Evolutionary conservation across 805 yeast species (phyloP).

Genomic region (Wickerhamomyces xylosicus): DNA sequence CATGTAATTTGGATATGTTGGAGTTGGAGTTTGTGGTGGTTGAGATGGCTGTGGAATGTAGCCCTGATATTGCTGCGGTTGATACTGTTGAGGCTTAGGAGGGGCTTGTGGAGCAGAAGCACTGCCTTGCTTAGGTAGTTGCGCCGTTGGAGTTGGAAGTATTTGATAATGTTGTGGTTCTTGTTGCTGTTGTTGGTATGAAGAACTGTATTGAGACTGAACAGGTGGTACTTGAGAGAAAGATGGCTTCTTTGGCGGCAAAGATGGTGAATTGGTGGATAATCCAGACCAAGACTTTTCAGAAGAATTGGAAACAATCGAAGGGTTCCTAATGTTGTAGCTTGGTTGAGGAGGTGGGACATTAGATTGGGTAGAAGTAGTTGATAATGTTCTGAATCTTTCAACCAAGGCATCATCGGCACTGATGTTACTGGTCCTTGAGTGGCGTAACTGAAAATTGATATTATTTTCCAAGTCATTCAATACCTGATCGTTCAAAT

Average conservation of each 20-base stretch:
- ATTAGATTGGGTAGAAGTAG: slow-evolving; percentile 3
- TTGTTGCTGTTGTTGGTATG: slow-evolving; percentile 2
- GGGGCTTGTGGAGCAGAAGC: too few species aligned
- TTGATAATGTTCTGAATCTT: slow-evolving; percentile 11
- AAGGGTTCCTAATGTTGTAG: slow-evolving; percentile 3
- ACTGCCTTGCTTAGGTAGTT: not conserved
- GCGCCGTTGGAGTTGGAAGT: not conserved
- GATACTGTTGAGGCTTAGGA: not conserved
- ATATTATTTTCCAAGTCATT: slow-evolving; percentile 13
- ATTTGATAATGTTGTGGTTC: not conserved
- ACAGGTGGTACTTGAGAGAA: not conserved
- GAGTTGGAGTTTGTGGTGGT: not conserved
- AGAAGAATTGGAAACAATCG: not conserved
- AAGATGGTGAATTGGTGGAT: slow-evolving; percentile 2
- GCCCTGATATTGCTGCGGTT: not conserved
- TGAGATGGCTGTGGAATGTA: not conserved
- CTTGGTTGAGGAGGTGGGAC: slow-evolving; percentile 7
- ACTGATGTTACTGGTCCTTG: slow-evolving; percentile 3
- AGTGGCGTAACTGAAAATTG: slow-evolving; percentile 5
- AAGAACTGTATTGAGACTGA: not conserved
- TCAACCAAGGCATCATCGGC: slow-evolving; percentile 9
- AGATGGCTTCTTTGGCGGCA: slow-evolving; percentile 4
- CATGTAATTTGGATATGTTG: not conserved
- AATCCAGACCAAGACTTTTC: not conserved
- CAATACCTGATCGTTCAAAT: slow-evolving; percentile 21